Conservation (phyloP, 768 basidiomycete species). For the Xerocomus brunneocitrinus region DNA sequence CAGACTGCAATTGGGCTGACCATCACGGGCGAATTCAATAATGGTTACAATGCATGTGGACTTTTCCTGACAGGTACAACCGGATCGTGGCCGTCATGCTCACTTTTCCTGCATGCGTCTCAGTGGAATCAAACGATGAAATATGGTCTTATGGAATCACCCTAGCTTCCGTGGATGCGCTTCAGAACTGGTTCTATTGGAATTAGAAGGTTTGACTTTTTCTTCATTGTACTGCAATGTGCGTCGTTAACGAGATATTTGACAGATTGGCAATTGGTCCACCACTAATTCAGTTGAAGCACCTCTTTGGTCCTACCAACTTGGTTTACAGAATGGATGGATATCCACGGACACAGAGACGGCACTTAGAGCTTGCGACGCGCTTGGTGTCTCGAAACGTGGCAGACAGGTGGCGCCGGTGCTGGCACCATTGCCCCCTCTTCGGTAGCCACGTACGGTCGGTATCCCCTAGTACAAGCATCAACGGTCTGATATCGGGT, state of each 20-base stretch:
- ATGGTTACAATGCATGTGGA: slow-evolving; percentile 64
- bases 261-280: slow-evolving; percentile 54
- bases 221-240: not conserved
- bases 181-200: slow-evolving; percentile 75
- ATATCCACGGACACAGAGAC: slow-evolving; percentile 69
- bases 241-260: slow-evolving; percentile 1
- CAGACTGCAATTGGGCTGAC: slow-evolving; percentile 63
- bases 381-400: slow-evolving; percentile 44
- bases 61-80: slow-evolving; percentile 40
- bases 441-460: slow-evolving; percentile 38
- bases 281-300: slow-evolving; percentile 43
- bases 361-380: slow-evolving; percentile 60
- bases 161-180: too few relatives aligned
- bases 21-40: slow-evolving; percentile 73
- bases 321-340: slow-evolving; percentile 71
- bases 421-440: slow-evolving; percentile 44
- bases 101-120: slow-evolving; percentile 45
- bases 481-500: slow-evolving; percentile 40
- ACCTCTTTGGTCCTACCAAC: slow-evolving; percentile 69
- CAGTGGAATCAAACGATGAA: slow-evolving; percentile 56
- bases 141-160: slow-evolving; percentile 46
- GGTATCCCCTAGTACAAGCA: slow-evolving; percentile 49
- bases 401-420: slow-evolving; percentile 66
- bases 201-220: slow-evolving; percentile 57
- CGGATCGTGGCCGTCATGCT: too few relatives aligned